Conservation (phyloP, 441 rosid genomes). For the Jatropha podagrica region DNA sequence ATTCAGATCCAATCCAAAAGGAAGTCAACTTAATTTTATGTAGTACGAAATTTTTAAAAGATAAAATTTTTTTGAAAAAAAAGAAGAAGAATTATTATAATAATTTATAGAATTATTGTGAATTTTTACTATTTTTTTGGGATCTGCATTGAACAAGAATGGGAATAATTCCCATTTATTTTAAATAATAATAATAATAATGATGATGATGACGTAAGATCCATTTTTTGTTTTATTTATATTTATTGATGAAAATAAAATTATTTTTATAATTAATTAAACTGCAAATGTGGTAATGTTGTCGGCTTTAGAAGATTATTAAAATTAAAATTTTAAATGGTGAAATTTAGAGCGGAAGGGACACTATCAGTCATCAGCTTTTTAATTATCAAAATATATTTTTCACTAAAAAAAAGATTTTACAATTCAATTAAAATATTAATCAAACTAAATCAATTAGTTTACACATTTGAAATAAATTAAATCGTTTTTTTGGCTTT, state of each 20-base stretch:
- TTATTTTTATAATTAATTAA: background rate
- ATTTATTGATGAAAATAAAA: too few relatives aligned
- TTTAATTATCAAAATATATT: background rate
- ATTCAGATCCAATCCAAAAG: background rate
- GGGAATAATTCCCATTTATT: constrained; percentile 10
- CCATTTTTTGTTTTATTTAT: constrained; percentile 15
- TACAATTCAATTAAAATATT: too few relatives aligned
- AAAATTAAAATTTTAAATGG: constrained; percentile 18
- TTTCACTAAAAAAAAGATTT: background rate
- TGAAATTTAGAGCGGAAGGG: constrained; percentile 21
- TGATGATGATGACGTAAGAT: background rate
- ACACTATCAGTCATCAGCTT: constrained; percentile 20
- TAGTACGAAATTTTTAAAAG: too few relatives aligned
- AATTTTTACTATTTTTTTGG: constrained; percentile 15
- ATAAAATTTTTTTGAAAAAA: background rate
- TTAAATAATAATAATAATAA: background rate
- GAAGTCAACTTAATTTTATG: constrained; percentile 12
- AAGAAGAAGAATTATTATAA: background rate
- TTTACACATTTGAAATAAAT: too few relatives aligned
- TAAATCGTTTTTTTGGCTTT: too few relatives aligned
- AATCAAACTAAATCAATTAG: too few relatives aligned
- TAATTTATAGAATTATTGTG: constrained; percentile 15
- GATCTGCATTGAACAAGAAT: constrained; percentile 26
- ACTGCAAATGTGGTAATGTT: constrained; percentile 41
- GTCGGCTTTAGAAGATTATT: constrained; percentile 30